These are phyloP conservation scores for Peniophora sp. DNA, from an alignment of 1,284 basidiomycete species.

Conservation along the genomic window DNA sequence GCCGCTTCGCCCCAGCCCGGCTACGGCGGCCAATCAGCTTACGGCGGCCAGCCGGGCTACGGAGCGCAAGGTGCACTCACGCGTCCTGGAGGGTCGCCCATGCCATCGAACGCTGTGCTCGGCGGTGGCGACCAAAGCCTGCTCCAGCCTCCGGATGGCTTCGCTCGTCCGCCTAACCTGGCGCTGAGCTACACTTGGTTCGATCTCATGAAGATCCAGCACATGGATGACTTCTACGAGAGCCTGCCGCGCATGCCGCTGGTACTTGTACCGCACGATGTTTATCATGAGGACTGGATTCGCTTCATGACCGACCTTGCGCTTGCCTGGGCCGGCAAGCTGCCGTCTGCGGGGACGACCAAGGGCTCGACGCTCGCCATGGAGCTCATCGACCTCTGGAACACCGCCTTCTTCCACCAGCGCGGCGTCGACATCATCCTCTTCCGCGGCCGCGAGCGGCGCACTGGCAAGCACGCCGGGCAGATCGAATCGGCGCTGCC, in stretches of 20 bases:
- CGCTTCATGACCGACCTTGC: slow-evolving; percentile 69
- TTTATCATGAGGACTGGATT: slow-evolving; percentile 69
- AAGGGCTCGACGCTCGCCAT: slow-evolving; percentile 52
- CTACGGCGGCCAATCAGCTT: background rate
- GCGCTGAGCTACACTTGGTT: slow-evolving; percentile 63
- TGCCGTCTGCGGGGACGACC: slow-evolving; percentile 51
- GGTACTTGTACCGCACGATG: slow-evolving; percentile 68
- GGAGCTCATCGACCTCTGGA: slow-evolving; percentile 73
- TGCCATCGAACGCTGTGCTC: slow-evolving; percentile 12
- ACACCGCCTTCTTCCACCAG: slow-evolving; percentile 58
- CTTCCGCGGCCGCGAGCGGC: slow-evolving; percentile 67
- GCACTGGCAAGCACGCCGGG: slow-evolving; percentile 53
- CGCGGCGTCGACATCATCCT: slow-evolving; percentile 68
- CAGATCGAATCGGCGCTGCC: slow-evolving; percentile 45
- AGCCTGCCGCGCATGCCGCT: slow-evolving; percentile 61
- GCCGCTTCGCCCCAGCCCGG: background rate
- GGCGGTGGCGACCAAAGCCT: slow-evolving; percentile 31
- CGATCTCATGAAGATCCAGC: slow-evolving; percentile 57
- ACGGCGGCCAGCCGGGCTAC: slow-evolving; percentile 5
- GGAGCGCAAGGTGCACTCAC: slow-evolving; percentile 9
- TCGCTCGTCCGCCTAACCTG: slow-evolving; percentile 59
- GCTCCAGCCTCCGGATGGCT: slow-evolving; percentile 59
- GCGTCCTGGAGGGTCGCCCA: slow-evolving; percentile 13
- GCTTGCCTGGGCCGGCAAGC: slow-evolving; percentile 63
- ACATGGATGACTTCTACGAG: slow-evolving; percentile 66